Evolutionary conservation across 768 basidiomycete species (phyloP).

Genomic region (Tricholoma matsutake): DNA sequence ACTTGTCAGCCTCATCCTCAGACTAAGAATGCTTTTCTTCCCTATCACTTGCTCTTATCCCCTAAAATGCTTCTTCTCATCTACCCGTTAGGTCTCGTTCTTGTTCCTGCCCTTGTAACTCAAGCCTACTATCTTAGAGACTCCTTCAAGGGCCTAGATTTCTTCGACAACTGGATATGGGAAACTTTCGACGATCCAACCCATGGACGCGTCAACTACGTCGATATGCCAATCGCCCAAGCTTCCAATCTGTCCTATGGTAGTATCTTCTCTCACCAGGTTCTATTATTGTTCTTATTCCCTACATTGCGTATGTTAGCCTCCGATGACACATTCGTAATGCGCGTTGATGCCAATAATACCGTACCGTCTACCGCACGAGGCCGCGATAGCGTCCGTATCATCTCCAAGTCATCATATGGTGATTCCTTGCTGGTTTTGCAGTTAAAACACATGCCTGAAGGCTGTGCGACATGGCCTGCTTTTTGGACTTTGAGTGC

Average conservation of each 20-base stretch:
- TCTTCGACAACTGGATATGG: conserved; percentile 48
- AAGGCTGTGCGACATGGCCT: conserved; percentile 60
- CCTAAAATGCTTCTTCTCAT: not conserved
- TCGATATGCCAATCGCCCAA: conserved; percentile 42
- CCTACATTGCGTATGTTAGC: conserved; percentile 21
- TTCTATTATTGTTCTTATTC: not conserved
- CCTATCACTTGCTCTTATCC: too few relatives aligned
- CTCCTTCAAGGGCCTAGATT: conserved; percentile 23
- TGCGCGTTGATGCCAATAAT: conserved; percentile 49
- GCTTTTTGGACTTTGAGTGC: conserved; percentile 59
- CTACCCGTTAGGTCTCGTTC: conserved; percentile 1
- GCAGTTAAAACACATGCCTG: conserved; percentile 58
- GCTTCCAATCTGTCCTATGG: conserved; percentile 44
- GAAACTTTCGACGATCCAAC: conserved; percentile 57
- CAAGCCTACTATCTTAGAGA: conserved; percentile 11
- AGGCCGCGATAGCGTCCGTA: conserved; percentile 59
- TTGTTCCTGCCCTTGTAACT: not conserved
- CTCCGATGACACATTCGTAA: conserved; percentile 44
- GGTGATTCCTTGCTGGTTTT: conserved; percentile 46
- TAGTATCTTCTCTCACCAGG: conserved; percentile 17
- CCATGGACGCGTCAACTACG: conserved; percentile 61
- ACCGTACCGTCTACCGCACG: conserved; percentile 34
- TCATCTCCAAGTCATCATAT: conserved; percentile 43
- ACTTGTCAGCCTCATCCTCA: too few relatives aligned
- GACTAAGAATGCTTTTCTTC: too few relatives aligned